Base-by-base conservation (phyloP, 257 asterid genomes). In the Nicotiana benthamiana region DNA sequence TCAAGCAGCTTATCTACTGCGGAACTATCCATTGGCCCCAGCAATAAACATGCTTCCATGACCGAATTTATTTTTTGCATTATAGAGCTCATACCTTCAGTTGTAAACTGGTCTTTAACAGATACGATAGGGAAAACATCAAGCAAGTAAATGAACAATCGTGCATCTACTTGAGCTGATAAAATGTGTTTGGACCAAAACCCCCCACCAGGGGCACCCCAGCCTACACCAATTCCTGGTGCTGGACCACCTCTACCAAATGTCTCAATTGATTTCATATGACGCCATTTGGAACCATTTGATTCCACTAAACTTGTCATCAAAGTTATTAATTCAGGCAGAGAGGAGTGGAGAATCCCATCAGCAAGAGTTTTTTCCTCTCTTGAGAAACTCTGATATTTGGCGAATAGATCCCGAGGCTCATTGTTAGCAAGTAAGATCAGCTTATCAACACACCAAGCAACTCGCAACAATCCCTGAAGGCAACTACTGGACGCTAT, bases 231-330 rank as follows among this genome's bases (percentile, higher is more conserved):
- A 75, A 92, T 91, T 65, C 98, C 99, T n/a, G 99, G 99, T 75
- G 99, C 92, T 67, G 97, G 98, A 65, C 98, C 99, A 82, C 99
- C 99, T 90, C 99, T 86, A 67, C 93, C 88, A 64, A 92, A 96
- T 24, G 75, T 81, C 89, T 92, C 98, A 34, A 90, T 78, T 13
- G 86, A 82, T 81, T 80, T 90, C 80, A 87, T 79, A 26, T 43
- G 80, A 65, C 79, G 90, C 88, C 89, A 88, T 77, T 86, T 90
- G 11, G 66, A 82, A 80, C 60, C 77, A 65, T 88, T 80, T 85
- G 82, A 85, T 74, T 80, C 86, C 83, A 80, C 83, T 65, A 85
- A 82, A 83, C 74, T 86, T 12, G 87, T 83, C 61, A 86, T 85
- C 86, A 90, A 77, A 83, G 66, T 79, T 54, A 63, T 83, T 74